Evolutionary conservation across 805 yeast genomes (phyloP).

Genomic region (Lachancea thermotolerans): DNA sequence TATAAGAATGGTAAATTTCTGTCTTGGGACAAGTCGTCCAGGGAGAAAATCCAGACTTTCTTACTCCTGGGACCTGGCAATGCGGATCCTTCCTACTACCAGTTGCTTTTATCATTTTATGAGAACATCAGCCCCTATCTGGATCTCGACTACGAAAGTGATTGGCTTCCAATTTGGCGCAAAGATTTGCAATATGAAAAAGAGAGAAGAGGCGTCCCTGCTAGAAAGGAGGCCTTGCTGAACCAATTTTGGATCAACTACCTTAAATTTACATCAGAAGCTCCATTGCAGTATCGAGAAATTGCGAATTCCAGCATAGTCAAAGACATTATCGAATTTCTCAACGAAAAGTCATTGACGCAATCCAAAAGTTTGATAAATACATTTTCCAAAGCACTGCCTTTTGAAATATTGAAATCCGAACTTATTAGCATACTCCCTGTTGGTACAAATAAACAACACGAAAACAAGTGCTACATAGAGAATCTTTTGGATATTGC

Average conservation of each 20-base stretch:
- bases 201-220: conserved; percentile 26
- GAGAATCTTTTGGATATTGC: conserved; percentile 2
- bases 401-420: conserved; percentile 11
- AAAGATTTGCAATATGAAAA: conserved; percentile 24
- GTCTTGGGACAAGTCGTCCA: conserved; percentile 44
- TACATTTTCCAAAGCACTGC: conserved; percentile 14
- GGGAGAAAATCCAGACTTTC: conserved; percentile 40
- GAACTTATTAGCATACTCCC: conserved; percentile 9
- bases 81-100: conserved; percentile 47
- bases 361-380: conserved; percentile 16
- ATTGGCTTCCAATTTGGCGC: conserved; percentile 28
- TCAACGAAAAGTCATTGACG: conserved; percentile 13
- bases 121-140: conserved; percentile 14
- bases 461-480: conserved; percentile 4
- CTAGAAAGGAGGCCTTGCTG: conserved; percentile 28
- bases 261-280: conserved; percentile 15
- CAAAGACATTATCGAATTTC: conserved; percentile 13
- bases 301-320: background rate
- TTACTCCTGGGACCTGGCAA: conserved; percentile 48
- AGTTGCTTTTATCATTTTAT: conserved; percentile 19
- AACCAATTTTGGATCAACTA: conserved; percentile 29
- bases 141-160: conserved; percentile 12
- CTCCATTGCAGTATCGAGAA: conserved; percentile 1
- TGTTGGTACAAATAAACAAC: conserved; percentile 4
- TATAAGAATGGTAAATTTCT: conserved; percentile 46